phyloP scores from a whole-genome alignment of 306 rosid genomes.

The Glycine soja region DNA sequence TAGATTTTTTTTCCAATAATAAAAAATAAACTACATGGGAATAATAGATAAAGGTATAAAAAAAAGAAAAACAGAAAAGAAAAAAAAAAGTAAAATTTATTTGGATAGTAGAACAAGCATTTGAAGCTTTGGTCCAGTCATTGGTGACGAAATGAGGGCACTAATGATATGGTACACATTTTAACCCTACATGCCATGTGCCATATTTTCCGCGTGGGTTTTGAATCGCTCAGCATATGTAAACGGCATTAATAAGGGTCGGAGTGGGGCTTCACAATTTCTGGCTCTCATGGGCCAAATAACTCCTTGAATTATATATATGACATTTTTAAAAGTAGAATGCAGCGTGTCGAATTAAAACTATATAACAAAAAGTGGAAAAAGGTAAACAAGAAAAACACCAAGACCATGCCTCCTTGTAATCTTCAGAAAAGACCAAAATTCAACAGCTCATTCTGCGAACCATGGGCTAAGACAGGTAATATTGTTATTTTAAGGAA shows the following conservation, averaged over 20 bases:
- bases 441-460: slow-evolving; percentile 33
- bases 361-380: neutral
- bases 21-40: neutral
- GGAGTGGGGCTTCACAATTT: slow-evolving; percentile 9
- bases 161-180: slow-evolving; percentile 15
- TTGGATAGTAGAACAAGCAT: neutral
- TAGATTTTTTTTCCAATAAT: neutral
- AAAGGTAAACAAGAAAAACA: neutral
- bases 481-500: slow-evolving; percentile 30
- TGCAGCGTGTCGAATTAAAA: neutral
- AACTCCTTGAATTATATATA: neutral
- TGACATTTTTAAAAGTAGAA: neutral
- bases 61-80: neutral
- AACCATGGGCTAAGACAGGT: slow-evolving; percentile 29
- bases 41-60: neutral
- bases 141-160: slow-evolving; percentile 6
- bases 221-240: neutral
- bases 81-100: too few species aligned
- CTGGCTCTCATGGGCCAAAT: neutral
- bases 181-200: slow-evolving; percentile 35
- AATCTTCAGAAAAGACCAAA: slow-evolving; percentile 35
- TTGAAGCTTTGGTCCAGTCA: neutral
- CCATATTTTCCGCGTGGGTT: slow-evolving; percentile 35
- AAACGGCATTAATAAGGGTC: neutral
- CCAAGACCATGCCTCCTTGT: slow-evolving; percentile 37